Evolutionary conservation across 164 flowering plant genomes (phyloP).

Genomic region (Liriodendron chinense): DNA sequence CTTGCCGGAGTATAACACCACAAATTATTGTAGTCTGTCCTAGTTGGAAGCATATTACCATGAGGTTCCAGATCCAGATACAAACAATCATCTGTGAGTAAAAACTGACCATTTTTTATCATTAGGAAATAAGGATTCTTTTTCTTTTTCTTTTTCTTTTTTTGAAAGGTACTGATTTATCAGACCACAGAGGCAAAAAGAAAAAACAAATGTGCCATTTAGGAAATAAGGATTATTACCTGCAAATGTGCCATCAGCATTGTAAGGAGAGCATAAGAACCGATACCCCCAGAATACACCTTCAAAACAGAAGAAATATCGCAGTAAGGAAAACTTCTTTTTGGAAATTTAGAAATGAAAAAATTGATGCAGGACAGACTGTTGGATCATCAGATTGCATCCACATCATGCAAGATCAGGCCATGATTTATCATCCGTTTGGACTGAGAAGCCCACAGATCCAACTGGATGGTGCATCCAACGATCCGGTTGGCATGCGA

Average conservation of each 20-base stretch:
- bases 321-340: background rate
- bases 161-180: too few species aligned
- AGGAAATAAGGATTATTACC: slow-evolving; percentile 30
- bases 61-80: background rate
- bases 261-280: slow-evolving; percentile 89
- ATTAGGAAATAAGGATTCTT: too few species aligned
- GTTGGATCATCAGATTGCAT: background rate
- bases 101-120: too few species aligned
- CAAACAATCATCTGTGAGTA: background rate
- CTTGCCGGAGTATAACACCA: too few species aligned
- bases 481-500: background rate
- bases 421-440: background rate
- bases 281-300: slow-evolving; percentile 98
- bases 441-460: background rate
- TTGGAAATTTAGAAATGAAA: background rate
- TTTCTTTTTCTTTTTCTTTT: too few species aligned
- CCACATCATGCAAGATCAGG: background rate
- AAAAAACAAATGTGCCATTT: too few species aligned
- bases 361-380: background rate
- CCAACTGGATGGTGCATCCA: background rate
- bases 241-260: slow-evolving; percentile 87
- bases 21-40: too few species aligned
- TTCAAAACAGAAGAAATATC: slow-evolving; percentile 15
- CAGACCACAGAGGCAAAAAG: too few species aligned
- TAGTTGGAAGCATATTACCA: background rate